phyloP scores from a whole-genome alignment of 2,329 filamentous ascomycete species.

The Colletotrichum tofieldiae region DNA sequence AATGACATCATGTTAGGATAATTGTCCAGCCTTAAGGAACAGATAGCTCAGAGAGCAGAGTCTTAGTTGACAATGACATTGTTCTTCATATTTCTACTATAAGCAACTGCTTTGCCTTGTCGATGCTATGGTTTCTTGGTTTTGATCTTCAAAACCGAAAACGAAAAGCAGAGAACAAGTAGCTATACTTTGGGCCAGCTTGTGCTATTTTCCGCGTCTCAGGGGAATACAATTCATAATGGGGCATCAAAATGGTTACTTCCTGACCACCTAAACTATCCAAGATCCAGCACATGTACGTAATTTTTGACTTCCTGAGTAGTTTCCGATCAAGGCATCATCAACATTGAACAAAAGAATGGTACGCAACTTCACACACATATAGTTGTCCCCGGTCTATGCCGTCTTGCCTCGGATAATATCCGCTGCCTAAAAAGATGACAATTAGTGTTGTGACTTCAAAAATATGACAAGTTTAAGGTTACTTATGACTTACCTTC shows the following conservation, averaged over 20 bases:
- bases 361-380: too few species aligned
- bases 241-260: too few species aligned
- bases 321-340: background rate
- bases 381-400: background rate
- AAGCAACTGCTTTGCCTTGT: background rate
- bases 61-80: background rate
- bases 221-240: too few species aligned
- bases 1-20: background rate
- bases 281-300: too few species aligned
- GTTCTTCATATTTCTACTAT: background rate
- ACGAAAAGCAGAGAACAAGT: background rate
- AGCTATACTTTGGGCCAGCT: too few species aligned
- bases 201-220: too few species aligned
- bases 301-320: too few species aligned
- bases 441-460: background rate
- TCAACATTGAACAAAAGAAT: background rate
- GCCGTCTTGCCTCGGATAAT: conserved; percentile 24
- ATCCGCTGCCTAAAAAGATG: conserved; percentile 22
- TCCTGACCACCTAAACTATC: too few species aligned
- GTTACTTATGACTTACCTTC: conserved; percentile 38
- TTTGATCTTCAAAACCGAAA: background rate
- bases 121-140: background rate
- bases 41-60: background rate
- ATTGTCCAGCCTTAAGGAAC: rapidly evolving
- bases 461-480: too few species aligned